A percentile compares a stretch with the other conserved stretches of the same genome.
Evolutionary conservation across 768 basidiomycete genomes (phyloP).

Genomic region (Pseudohyphozyma bogoriensis): DNA sequence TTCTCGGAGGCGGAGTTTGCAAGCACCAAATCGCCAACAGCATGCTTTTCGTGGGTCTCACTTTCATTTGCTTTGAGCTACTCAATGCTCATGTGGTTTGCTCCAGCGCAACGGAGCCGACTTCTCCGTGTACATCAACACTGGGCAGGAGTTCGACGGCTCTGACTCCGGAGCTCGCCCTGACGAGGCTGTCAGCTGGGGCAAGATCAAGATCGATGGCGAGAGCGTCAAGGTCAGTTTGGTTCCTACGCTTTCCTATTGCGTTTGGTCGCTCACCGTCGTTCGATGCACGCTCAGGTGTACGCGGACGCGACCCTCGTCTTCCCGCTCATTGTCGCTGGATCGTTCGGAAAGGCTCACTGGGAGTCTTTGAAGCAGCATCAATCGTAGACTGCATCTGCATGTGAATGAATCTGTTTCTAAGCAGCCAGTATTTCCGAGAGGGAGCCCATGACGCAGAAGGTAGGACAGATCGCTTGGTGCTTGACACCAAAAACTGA

Average conservation of each 20-base stretch:
- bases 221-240: slow-evolving; percentile 46
- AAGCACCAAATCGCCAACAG: slow-evolving; percentile 99
- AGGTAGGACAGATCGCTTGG: too few species aligned
- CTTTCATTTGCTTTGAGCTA: not conserved
- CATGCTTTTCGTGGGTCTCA: slow-evolving; percentile 76
- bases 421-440: too few species aligned
- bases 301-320: slow-evolving; percentile 91
- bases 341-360: slow-evolving; percentile 58
- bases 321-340: slow-evolving; percentile 89
- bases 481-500: too few species aligned
- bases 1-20: slow-evolving; percentile 94
- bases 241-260: not conserved
- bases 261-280: not conserved
- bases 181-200: slow-evolving; percentile 97
- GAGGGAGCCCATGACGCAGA: too few species aligned
- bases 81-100: not conserved
- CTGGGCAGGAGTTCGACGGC: slow-evolving; percentile 97
- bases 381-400: not conserved
- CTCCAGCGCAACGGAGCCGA: slow-evolving; percentile 90
- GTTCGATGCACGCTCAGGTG: too few species aligned
- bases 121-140: slow-evolving; percentile 94
- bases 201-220: slow-evolving; percentile 76
- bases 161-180: slow-evolving; percentile 94
- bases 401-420: too few species aligned
- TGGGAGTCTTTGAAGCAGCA: slow-evolving; percentile 33